phyloP scores from a whole-genome alignment of 306 rosid genomes.

The Morella rubra region DNA sequence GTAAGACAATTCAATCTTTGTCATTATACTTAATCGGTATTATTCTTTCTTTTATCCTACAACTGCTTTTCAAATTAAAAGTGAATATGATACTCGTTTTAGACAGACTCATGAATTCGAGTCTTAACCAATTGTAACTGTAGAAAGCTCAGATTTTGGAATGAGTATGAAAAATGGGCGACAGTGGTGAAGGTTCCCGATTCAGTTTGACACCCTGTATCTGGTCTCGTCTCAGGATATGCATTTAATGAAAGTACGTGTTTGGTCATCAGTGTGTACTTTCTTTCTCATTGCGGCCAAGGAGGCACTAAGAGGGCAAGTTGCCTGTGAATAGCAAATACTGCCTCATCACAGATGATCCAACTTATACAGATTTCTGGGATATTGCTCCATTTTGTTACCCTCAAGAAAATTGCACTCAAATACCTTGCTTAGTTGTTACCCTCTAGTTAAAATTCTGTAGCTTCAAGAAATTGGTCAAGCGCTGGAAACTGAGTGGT shows the following conservation, averaged over 20 bases:
- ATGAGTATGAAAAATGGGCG: background rate
- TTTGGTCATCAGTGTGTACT: background rate
- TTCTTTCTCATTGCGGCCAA: background rate
- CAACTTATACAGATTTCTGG: background rate
- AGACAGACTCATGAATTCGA: background rate
- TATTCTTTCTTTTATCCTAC: background rate
- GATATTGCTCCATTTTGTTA: background rate
- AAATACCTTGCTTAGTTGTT: background rate
- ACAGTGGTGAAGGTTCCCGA: background rate
- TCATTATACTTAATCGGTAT: background rate
- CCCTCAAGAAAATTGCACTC: background rate
- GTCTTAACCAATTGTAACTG: background rate
- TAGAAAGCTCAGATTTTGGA: background rate
- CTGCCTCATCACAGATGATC: background rate
- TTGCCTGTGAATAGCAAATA: constrained; percentile 2
- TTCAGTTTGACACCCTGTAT: constrained; percentile 2
- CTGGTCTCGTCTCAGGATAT: background rate
- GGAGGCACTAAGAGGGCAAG: background rate
- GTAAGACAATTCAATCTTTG: background rate
- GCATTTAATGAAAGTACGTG: background rate
- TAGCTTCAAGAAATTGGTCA: background rate
- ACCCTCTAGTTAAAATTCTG: background rate
- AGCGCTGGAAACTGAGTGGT: background rate
- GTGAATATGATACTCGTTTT: background rate
- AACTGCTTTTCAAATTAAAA: background rate